Conservation (phyloP, 164 flowering plant genomes). For the Annona cherimola region DNA sequence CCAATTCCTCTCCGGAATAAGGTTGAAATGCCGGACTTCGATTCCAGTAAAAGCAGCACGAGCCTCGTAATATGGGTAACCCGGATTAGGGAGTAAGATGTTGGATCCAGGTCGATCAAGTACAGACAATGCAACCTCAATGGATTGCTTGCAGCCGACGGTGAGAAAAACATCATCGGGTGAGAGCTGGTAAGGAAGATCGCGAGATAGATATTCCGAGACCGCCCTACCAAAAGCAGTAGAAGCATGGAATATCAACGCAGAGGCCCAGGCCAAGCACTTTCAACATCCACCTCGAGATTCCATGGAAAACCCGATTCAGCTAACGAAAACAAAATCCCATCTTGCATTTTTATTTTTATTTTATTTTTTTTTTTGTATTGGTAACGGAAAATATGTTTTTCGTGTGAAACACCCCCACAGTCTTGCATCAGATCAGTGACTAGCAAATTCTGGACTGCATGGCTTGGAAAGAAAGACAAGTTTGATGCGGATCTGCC, state of each 20-base stretch:
- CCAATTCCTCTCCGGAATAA: conserved; percentile 73
- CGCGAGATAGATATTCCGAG: conserved; percentile 65
- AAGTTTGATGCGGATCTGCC: too few relatives aligned
- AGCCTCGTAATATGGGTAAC: conserved; percentile 78
- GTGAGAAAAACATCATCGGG: conserved; percentile 76
- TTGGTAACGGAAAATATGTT: too few relatives aligned
- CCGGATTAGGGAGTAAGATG: conserved; percentile 84
- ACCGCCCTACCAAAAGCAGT: conserved; percentile 47
- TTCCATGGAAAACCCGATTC: not conserved
- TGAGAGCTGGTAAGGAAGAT: conserved; percentile 69
- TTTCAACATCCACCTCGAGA: not conserved
- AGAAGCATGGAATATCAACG: not conserved
- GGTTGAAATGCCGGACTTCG: conserved; percentile 67
- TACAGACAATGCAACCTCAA: conserved; percentile 60
- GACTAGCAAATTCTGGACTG: too few relatives aligned
- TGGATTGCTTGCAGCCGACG: conserved; percentile 84
- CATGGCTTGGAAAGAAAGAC: too few relatives aligned
- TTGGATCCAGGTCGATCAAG: conserved; percentile 76
- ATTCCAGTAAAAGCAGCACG: conserved; percentile 51
- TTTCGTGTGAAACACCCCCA: too few relatives aligned
- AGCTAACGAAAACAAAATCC: not conserved
- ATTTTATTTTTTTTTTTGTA: too few relatives aligned
- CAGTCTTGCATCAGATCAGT: too few relatives aligned
- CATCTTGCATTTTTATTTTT: too few relatives aligned
- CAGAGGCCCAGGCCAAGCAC: too few relatives aligned